Base-by-base conservation (phyloP, 257 asterid genomes). In the Solanum chaucha region DNA sequence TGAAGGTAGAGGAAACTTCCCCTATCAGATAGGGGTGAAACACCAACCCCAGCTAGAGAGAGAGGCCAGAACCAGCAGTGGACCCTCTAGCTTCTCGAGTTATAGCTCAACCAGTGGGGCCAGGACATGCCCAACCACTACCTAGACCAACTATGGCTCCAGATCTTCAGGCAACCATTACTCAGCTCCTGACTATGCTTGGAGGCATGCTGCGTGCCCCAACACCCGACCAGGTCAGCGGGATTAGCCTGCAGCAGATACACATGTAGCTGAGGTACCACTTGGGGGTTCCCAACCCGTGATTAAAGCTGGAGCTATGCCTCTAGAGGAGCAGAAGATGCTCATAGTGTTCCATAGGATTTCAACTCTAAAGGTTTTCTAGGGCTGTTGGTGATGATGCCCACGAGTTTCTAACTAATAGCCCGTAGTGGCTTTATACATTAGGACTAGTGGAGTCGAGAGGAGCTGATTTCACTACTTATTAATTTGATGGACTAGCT, bases 261-360 rank as follows among this genome's bases (percentile, higher is more conserved):
- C n/a, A 14, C 10, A 15, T 5, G 0, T 4, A 1, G 8, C 1
- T 8, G 0, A 5, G n/a, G n/a, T 51, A 51, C 9, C 61, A 6
- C 9, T 8, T 17, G 61, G n/a, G 20, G 0, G 59, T 17, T 15
- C 4, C 59, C 0, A 15, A n/a, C 3, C 0, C 0, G 10, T 51
- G n/a, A 51, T 51, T 51, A 1, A 0, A 17, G 61, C 4, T 5
- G 4, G 61, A 17, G n/a, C 10, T 51, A 51, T 51, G 8, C 61
- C 1, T 2, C 3, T 51, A 17, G 3, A 51, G 1, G 0, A 51
- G 0, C 3, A 51, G 3, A 51, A 51, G 10, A 51, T 51, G 61
- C n/a, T 6, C 22, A 17, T 0, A 51, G 9, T 51, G n/a, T 51
- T 51, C n/a, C n/a, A 51, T 5, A 51, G 0, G 59, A 6, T 51